Evolutionary conservation across 768 basidiomycete genomes (phyloP), one percentile per base, ranked within the genome.

Genomic region (Rhizopogon salebrosus): DNA sequence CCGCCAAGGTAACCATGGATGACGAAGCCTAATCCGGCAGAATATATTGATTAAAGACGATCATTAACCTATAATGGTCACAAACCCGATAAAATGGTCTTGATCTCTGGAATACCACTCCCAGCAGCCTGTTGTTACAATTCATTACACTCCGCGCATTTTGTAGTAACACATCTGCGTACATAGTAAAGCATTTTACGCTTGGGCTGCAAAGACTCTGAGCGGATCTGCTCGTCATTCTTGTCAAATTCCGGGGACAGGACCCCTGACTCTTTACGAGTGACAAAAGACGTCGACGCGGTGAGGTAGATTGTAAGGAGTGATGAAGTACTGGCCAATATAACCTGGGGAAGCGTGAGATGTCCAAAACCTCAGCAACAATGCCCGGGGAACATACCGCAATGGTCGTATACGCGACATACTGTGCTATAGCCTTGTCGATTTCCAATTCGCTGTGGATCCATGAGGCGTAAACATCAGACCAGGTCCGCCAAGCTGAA

Each of bases 1-100:
- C 77, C 87, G 22, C 97, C 97, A 35, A 99, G 86, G 66, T 95
- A 99, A 16, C 97, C 97, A 55, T 97, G 92, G 52, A 99, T 97
- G 23, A 98, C 95, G 63, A 97, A 98, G 34, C 95, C 93, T 83
- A 22, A 36, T 23, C 10, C 3, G 52, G 57, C 53, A 41, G 50
- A 41, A 65, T 6, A 60, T 41, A 49, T 53, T 48, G 43, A 34
- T 42, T 52, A 52, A 35, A 37, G 20, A 3, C 5, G 22, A 49
- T 37, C 50, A 46, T 11, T 10, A 13, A 49, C 3, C 23, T 7
- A 31, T 23, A 31, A 29, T 35, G 8, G 20, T 2, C 22, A 53
- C 70, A 39, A 59, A 84, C 90, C 92, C 46, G 89, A 91, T 40
- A 95, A 76, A 52, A 95, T 93, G 0, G 90, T 91, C 68, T 99